phyloP scores from a whole-genome alignment of 2,329 filamentous ascomycete genomes.

The Diaporthe sp. region DNA sequence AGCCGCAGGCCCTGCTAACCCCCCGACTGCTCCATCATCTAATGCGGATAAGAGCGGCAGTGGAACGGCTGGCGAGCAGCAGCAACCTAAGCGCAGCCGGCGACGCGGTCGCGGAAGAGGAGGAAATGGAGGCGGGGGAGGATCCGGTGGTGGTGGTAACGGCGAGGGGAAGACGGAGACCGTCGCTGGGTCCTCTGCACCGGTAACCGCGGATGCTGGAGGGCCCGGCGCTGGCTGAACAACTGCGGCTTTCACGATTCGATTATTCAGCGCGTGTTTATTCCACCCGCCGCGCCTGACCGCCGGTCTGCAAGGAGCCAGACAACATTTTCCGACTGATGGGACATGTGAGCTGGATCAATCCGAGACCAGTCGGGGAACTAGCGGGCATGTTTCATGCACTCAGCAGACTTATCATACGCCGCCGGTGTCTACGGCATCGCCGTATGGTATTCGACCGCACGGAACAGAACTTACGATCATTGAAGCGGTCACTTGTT shows the following conservation, averaged over 20 bases:
- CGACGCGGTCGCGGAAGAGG: constrained; percentile 41
- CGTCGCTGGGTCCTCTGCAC: constrained; percentile 27
- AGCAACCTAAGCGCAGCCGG: constrained; percentile 40
- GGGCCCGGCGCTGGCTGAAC: constrained; percentile 35
- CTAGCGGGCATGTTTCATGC: not conserved
- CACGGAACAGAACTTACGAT: not conserved
- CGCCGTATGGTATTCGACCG: not conserved
- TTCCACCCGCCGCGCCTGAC: not conserved
- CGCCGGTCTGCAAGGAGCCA: not conserved
- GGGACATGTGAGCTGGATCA: not conserved
- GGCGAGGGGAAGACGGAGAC: constrained; percentile 30
- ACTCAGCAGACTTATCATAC: not conserved
- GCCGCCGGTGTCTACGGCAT: constrained; percentile 1
- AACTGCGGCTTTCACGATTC: not conserved
- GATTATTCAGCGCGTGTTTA: not conserved
- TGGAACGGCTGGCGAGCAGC: constrained; percentile 33
- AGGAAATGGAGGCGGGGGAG: constrained; percentile 35
- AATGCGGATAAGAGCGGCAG: constrained; percentile 37
- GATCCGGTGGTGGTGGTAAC: constrained; percentile 11
- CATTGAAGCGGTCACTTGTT: not conserved
- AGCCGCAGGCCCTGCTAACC: constrained; percentile 10
- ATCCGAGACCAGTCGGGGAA: not conserved
- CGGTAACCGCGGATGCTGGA: constrained; percentile 13
- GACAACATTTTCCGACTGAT: not conserved
- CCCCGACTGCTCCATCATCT: constrained; percentile 9